Evolutionary conservation across 257 asterid genomes (phyloP).

Genomic region (Solanum neorickii): DNA sequence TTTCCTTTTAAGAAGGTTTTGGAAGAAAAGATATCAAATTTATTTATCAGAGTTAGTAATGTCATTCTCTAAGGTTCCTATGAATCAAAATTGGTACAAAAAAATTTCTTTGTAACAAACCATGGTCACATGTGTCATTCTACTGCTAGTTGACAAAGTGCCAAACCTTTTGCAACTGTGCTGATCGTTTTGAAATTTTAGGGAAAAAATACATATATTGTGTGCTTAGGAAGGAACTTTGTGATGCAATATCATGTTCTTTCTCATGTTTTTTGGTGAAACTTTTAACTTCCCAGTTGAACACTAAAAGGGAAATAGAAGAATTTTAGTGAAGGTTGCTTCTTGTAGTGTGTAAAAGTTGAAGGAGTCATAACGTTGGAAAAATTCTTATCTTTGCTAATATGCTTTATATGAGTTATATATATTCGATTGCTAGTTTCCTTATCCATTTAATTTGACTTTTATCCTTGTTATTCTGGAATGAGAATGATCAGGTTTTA

Average conservation of each 20-base stretch:
- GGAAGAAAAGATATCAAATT: not conserved
- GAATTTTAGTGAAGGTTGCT: not conserved
- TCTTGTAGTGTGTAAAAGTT: not conserved
- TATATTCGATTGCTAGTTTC: not conserved
- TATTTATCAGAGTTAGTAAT: not conserved
- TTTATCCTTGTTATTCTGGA: not conserved
- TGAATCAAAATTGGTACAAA: not conserved
- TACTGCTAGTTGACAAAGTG: not conserved
- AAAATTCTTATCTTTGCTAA: not conserved
- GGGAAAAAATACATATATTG: not conserved
- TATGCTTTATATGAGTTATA: not conserved
- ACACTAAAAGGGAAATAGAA: not conserved
- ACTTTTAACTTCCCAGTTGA: not conserved
- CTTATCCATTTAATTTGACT: not conserved
- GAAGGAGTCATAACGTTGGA: not conserved
- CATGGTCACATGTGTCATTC: not conserved
- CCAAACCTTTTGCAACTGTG: not conserved
- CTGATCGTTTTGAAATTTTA: not conserved
- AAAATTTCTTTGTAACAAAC: not conserved
- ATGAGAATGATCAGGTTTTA: not conserved
- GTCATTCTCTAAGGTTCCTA: not conserved
- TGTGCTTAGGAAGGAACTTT: not conserved
- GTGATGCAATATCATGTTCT: not conserved
- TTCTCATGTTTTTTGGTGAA: not conserved
- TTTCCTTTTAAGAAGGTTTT: not conserved